Evolutionary conservation across 2,329 filamentous ascomycete species (phyloP), one percentile per base, ranked within the genome.

Genomic region (Cercospora sp.): DNA sequence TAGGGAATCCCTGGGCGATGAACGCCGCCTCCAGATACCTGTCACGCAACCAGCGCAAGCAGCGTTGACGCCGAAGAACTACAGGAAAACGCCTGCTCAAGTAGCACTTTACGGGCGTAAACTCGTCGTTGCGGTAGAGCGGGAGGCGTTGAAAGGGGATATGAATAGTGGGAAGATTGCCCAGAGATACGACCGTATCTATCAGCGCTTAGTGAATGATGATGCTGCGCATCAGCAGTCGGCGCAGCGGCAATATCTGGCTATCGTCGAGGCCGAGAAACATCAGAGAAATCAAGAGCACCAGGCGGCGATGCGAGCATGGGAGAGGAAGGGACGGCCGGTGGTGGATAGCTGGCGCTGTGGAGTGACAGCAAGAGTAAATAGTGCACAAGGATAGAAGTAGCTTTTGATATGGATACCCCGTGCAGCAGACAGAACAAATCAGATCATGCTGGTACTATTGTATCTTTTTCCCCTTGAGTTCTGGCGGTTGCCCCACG

Each of bases 401-500:
- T 51, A 23, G 10, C 45, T 23, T 51, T 51, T 51, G 45, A 23
- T 51, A 12, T 48, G 23, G 45, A 20, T 20, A 51, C 9, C 2
- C 2, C 20, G 20, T 51, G 45, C 20, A 51, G 45, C 45, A 10
- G 20, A 6, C 20, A 20, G 20, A 28, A 12, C 4, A 10, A 16
- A 31, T 57, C 10, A 57, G 23, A n/a, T 57, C 16, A 28, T 31
- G 26, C 26, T 57, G 53, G 8, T n/a, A 18, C 23, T 30, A 65
- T 36, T 68, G 67, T 66, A 68, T 66, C 68, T 75, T 75, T 68
- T 77, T 77, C 6, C 75, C 75, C 59, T 76, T 78, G 63, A 77
- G 67, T 61, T 78, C 74, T 67, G 72, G 71, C 28, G 76, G 75
- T 63, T 79, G 78, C 3, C 77, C 78, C 3, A 71, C 69, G 40